These are phyloP conservation scores for Claviceps citrina DNA, from an alignment of 2,329 filamentous ascomycete genomes.

Conservation along the genomic window DNA sequence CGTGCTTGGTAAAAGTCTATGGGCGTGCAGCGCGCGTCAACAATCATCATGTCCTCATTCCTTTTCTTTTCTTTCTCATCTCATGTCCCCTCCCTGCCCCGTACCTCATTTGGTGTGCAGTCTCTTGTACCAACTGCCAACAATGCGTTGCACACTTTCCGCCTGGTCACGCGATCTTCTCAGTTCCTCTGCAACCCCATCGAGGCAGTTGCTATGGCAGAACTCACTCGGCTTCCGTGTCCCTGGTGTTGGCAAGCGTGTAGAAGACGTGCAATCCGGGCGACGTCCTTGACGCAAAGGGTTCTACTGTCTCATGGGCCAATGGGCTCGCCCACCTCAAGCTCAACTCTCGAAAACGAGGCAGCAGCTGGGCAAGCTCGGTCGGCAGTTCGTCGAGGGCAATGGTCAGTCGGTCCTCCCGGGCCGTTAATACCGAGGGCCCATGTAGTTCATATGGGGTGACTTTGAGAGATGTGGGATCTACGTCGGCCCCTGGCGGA, in stretches of 20 bases:
- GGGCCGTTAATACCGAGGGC: conserved; percentile 45
- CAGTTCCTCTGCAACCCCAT: no score
- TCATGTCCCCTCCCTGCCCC: not conserved
- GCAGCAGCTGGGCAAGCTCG: conserved; percentile 47
- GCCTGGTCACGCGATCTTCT: not conserved
- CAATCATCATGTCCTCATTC: not conserved
- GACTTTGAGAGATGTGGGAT: conserved; percentile 48
- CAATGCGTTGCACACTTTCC: conserved; percentile 41
- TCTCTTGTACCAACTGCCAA: conserved; percentile 41
- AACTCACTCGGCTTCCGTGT: conserved; percentile 12
- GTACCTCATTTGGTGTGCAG: conserved; percentile 29
- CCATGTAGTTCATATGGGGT: conserved; percentile 38
- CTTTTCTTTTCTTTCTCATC: no score
- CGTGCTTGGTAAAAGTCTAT: conserved; percentile 44
- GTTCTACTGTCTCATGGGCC: conserved; percentile 44
- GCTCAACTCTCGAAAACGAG: conserved; percentile 55
- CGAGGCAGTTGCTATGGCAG: not conserved
- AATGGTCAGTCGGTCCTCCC: conserved; percentile 68
- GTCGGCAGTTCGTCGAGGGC: conserved; percentile 56
- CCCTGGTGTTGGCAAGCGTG: conserved; percentile 31
- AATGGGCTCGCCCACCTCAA: conserved; percentile 58
- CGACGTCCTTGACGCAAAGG: conserved; percentile 59
- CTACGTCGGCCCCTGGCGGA: conserved; percentile 45
- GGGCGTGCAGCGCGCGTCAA: conserved; percentile 10
- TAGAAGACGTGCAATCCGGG: conserved; percentile 73